A percentile compares a stretch with the other conserved stretches of the same genome.
phyloP scores from a whole-genome alignment of 2,329 filamentous ascomycete species.

The Aspergillus pseudoglaucus region DNA sequence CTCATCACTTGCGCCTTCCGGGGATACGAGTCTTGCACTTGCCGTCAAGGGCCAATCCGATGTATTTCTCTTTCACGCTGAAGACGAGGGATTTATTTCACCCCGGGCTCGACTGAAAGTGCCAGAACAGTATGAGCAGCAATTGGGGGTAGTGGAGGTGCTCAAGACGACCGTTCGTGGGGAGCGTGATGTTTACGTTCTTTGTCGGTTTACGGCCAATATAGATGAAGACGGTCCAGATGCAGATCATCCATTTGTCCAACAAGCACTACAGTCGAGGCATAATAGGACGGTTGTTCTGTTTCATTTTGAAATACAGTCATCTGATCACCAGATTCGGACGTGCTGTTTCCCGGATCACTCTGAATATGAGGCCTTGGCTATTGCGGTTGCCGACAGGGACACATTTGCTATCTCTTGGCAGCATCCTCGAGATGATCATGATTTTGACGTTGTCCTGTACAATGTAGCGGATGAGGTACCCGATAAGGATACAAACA shows the following conservation, averaged over 20 bases:
- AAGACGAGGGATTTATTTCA: conserved; percentile 10
- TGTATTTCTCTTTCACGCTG: conserved; percentile 21
- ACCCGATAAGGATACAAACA: conserved; percentile 2
- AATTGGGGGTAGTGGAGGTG: conserved; percentile 23
- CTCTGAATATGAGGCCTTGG: conserved; percentile 22
- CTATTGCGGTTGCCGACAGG: conserved; percentile 18
- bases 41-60: conserved; percentile 23
- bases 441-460: conserved; percentile 23
- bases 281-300: conserved; percentile 20
- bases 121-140: conserved; percentile 17
- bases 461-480: conserved; percentile 16
- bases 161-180: conserved; percentile 24
- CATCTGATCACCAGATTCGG: conserved; percentile 7
- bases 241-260: conserved; percentile 25
- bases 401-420: conserved; percentile 33
- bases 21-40: conserved; percentile 18
- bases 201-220: conserved; percentile 27
- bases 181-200: conserved; percentile 19
- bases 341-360: conserved; percentile 25
- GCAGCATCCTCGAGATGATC: conserved; percentile 18
- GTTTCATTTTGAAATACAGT: conserved; percentile 19
- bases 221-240: conserved; percentile 14
- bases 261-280: conserved; percentile 21
- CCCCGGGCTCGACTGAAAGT: conserved; percentile 13
- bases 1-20: conserved; percentile 22